Evolutionary conservation across 371 early-diverging fungal genomes (phyloP), one percentile per base, ranked within the genome.

Genomic region (Mortierella sp.): DNA sequence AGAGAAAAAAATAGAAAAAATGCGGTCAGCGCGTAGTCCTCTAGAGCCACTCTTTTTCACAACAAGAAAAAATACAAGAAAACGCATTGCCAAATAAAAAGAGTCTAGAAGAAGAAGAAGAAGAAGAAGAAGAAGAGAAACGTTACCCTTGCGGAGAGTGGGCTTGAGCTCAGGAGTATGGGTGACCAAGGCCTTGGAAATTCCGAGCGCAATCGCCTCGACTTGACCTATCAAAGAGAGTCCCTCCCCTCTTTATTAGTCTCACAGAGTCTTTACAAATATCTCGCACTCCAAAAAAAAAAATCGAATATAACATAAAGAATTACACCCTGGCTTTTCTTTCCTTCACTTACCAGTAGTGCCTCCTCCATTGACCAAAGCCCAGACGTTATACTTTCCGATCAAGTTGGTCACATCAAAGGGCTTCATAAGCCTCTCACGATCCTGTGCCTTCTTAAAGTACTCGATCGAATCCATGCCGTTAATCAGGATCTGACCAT

Each of bases 351-450:
- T 86, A 89, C 91, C 96, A 14, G 95, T 91, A 15, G 80, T 85
- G 16, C 98, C 98, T 51, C 98, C 96, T 60, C 97, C 98, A 5
- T 84, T 74, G 7, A 94, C 97, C n/a, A 89, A 61, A 4, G 91
- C 83, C 93, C 95, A 98, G 29, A 93, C 95, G 81, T 98, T 97
- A 82, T 88, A 98, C 63, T 89, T 86, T 12, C 93, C 92, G 16
- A 92, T 75, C 29, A 70, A 80, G 14, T 85, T 80, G 4, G 92
- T 90, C 15, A 88, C 87, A 62, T 87, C 83, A 55, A 98, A 87
- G n/a, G 98, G 97, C 67, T 87, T 83, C 30, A 93, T 73, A 25
- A 95, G 85, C 18, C 87, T 82, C 25, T 95, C 89, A 53, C 92
- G 85, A 80, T 94, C 91, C 48, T 83, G 74, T 15, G 84, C 65